These are phyloP conservation scores for Aureobasidium subglaciale DNA, from an alignment of 2,329 filamentous ascomycete species.

Conservation along the genomic window DNA sequence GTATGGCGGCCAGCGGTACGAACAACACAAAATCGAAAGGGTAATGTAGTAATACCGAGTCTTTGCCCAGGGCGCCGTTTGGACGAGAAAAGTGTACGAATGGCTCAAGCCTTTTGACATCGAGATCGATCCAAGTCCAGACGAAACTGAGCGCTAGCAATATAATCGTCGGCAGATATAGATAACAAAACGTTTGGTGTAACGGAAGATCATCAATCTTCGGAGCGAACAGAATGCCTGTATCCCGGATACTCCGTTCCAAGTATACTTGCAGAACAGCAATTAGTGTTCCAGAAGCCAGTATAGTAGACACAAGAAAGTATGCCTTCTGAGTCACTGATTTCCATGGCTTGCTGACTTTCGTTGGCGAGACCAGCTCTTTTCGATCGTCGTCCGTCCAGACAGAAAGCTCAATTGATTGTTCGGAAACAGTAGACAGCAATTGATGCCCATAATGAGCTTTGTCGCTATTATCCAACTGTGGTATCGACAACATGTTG, in stretches of 20 bases:
- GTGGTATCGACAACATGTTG: neutral
- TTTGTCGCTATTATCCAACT: neutral
- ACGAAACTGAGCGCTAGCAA: constrained; percentile 49
- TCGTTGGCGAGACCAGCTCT: neutral
- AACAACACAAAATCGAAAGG: constrained; percentile 43
- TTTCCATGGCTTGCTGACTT: neutral
- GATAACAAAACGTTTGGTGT: constrained; percentile 34
- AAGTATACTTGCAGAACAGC: constrained; percentile 41
- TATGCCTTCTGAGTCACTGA: constrained; percentile 1
- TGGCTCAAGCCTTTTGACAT: constrained; percentile 53
- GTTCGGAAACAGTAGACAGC: neutral
- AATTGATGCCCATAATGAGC: neutral
- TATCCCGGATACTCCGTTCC: constrained; percentile 31
- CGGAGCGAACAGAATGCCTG: constrained; percentile 37
- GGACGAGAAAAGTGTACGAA: constrained; percentile 51
- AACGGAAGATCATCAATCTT: constrained; percentile 33
- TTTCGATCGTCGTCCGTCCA: neutral
- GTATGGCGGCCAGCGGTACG: constrained; percentile 31
- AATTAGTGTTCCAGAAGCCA: constrained; percentile 32
- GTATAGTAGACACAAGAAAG: constrained; percentile 1
- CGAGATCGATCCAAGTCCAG: constrained; percentile 55
- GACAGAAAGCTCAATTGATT: neutral
- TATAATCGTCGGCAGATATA: constrained; percentile 48
- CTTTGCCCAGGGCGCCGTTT: constrained; percentile 35
- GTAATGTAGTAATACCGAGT: constrained; percentile 49